Evolutionary conservation across 768 basidiomycete species (phyloP).

Genomic region (Coprinopsis cinerea): DNA sequence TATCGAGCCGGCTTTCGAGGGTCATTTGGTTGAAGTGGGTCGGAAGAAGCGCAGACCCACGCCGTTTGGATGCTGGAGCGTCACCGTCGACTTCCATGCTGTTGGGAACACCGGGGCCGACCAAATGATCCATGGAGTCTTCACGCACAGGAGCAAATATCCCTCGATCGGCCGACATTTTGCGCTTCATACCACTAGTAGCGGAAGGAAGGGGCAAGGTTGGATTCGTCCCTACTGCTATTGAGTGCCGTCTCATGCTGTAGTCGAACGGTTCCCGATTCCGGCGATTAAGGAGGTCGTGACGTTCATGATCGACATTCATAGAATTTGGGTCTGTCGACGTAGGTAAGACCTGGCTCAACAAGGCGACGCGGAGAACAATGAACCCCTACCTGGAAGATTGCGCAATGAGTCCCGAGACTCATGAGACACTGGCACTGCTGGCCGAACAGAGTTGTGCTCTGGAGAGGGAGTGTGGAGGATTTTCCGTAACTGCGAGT

Average conservation of each 20-base stretch:
- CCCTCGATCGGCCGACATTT: slow-evolving; percentile 69
- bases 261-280: slow-evolving; percentile 55
- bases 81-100: slow-evolving; percentile 54
- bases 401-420: slow-evolving; percentile 23
- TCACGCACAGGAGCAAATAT: slow-evolving; percentile 47
- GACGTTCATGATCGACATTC: slow-evolving; percentile 33
- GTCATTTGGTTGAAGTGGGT: slow-evolving; percentile 74
- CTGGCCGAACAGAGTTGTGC: slow-evolving; percentile 24
- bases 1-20: slow-evolving; percentile 73
- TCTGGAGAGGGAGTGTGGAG: slow-evolving; percentile 54
- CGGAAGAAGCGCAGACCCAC: slow-evolving; percentile 80
- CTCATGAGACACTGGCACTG: slow-evolving; percentile 23
- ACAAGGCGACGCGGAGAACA: slow-evolving; percentile 9
- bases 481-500: slow-evolving; percentile 49
- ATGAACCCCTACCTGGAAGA: slow-evolving; percentile 21
- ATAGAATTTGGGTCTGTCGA: slow-evolving; percentile 29
- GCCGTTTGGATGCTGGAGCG: slow-evolving; percentile 71
- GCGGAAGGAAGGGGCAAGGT: slow-evolving; percentile 30
- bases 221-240: slow-evolving; percentile 52
- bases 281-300: slow-evolving; percentile 23
- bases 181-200: slow-evolving; percentile 70
- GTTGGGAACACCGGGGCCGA: slow-evolving; percentile 62
- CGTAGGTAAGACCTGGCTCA: slow-evolving; percentile 23
- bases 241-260: slow-evolving; percentile 67
- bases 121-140: slow-evolving; percentile 64